Base-by-base conservation (phyloP, 2,329 filamentous ascomycete species). In the Sclerotinia sclerotiorum region DNA sequence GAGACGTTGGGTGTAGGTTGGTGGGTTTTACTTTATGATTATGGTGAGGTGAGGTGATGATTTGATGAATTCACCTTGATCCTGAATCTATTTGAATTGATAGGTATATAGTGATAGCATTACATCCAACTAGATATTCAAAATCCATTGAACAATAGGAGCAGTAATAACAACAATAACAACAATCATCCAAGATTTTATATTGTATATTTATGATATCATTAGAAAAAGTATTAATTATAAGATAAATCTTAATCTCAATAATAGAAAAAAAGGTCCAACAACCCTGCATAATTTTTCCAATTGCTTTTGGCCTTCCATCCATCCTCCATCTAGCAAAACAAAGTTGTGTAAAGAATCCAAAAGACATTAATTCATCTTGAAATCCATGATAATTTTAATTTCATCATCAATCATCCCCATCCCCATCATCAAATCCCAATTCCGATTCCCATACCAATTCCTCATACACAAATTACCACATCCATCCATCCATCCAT, bases 291-390 rank as follows among this genome's bases (percentile, higher is more conserved):
- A n/a, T 61, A 8, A 35, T 8, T 61, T 54, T 55, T 13, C 2
- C 48, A 5, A 6, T 32, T 27, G 13, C 39, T 42, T 42, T 42
- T 15, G 39, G 11, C 15, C 48, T 2, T 32, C 19, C 17, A 8
- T 5, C 29, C 21, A 2, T 29, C 7, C 29, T 51, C n/a, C 4
- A 17, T 11, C 19, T 5, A 35, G 11, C 11, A 49, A 32, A 29
- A 35, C 29, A 32, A 35, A 10, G 27, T 35, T 24, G 46, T 39
- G 58, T 49, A 49, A 49, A 62, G 58, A 62, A 62, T 61, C 21
- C 29, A 49, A 61, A 48, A 35, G 27, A 61, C 29, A 49, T 49
- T 49, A 49, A 29, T 35, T 19, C n/a, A 51, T 62, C 46, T 24
- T 35, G 57, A 21, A 17, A 49, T 35, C 19, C 44, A 49, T 49